These are phyloP conservation scores for Marasmius fiardii DNA, from an alignment of 1,284 basidiomycete species.

Conservation along the genomic window DNA sequence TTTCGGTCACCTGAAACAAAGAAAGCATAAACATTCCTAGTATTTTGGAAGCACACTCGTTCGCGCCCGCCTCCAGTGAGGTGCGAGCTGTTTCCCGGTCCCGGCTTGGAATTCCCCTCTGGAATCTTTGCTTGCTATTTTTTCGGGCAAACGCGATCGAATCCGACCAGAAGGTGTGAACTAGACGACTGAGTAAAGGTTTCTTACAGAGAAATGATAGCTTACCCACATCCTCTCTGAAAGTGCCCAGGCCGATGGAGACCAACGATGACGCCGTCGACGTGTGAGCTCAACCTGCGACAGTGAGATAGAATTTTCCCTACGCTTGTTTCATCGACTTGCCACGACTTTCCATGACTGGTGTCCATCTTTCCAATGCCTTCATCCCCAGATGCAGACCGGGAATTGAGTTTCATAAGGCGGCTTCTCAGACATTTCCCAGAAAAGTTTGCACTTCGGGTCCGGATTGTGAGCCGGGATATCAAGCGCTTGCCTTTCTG, in stretches of 20 bases:
- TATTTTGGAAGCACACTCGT: constrained; percentile 39
- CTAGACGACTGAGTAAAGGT: neutral
- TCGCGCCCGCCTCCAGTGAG: too few species aligned
- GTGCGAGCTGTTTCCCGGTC: constrained; percentile 91
- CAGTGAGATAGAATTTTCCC: constrained; percentile 40
- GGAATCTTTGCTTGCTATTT: too few species aligned
- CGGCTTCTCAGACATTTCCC: constrained; percentile 77
- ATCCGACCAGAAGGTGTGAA: constrained; percentile 78
- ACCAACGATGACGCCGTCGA: constrained; percentile 79
- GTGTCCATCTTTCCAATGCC: constrained; percentile 60
- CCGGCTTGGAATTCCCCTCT: too few species aligned
- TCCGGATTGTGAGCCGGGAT: constrained; percentile 76
- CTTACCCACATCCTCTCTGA: constrained; percentile 83
- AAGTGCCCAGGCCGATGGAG: constrained; percentile 75
- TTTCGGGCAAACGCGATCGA: too few species aligned
- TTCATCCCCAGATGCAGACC: constrained; percentile 62
- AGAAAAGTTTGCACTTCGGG: constrained; percentile 93
- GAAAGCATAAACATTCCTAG: neutral
- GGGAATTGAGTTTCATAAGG: constrained; percentile 80
- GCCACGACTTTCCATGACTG: constrained; percentile 81
- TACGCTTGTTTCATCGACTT: constrained; percentile 80
- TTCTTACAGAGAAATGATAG: constrained; percentile 2
- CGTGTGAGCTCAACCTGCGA: neutral
- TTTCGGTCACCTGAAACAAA: constrained; percentile 59
- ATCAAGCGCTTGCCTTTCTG: constrained; percentile 87